phyloP scores from a whole-genome alignment of 1,139 yeast species.

The Entelexis sorbosivorans region DNA sequence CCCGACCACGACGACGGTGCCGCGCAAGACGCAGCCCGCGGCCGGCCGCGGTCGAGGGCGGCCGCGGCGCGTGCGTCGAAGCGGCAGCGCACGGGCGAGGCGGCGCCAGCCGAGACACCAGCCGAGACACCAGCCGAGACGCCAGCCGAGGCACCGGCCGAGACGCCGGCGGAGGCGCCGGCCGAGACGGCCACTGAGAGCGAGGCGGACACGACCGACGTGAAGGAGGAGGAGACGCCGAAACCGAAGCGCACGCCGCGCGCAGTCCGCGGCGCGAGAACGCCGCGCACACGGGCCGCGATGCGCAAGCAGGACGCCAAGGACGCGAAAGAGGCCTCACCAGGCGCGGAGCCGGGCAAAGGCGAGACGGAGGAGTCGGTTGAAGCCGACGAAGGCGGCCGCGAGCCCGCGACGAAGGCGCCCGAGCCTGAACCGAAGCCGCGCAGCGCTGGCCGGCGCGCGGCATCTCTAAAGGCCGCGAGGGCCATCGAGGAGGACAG shows the following conservation, averaged over 20 bases:
- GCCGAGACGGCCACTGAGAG: background rate
- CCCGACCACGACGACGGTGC: background rate
- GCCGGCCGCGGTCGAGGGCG: background rate
- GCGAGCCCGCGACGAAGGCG: background rate
- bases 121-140: no score
- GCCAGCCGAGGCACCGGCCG: no score
- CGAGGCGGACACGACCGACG: background rate
- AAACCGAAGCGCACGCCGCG: background rate
- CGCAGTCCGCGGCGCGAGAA: background rate
- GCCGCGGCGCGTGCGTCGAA: background rate
- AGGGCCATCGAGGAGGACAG: conserved; percentile 3
- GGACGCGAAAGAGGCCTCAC: background rate
- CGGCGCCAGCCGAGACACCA: no score
- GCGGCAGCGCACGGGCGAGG: background rate
- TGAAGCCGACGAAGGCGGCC: background rate
- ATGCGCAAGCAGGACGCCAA: background rate
- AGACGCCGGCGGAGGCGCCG: no score
- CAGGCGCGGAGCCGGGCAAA: background rate
- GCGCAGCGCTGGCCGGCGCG: background rate
- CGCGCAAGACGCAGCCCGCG: background rate
- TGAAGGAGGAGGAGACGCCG: background rate
- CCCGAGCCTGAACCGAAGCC: background rate
- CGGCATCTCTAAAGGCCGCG: conserved; percentile 1
- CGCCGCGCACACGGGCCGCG: background rate
- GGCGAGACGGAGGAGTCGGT: background rate